Base-by-base conservation (phyloP, 1,139 yeast species). In the Arxiozyma bovina region DNA sequence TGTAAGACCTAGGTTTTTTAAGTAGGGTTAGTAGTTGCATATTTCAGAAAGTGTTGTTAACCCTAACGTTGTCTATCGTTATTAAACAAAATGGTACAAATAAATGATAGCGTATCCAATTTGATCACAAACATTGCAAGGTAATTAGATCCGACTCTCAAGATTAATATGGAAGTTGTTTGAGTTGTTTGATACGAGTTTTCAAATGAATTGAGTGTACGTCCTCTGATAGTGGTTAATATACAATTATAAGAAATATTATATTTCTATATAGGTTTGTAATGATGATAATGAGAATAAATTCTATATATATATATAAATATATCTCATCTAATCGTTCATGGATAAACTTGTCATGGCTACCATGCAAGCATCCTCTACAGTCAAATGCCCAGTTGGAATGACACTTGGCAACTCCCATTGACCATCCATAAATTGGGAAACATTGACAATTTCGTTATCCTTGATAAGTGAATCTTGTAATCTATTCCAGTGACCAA, bases 311-410 rank as follows among this genome's bases (percentile, higher is more conserved):
- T 23, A n/a, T 20, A 30, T 11, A 22, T 45, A 45, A 5, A 27
- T 12, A 25, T 3, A n/a, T n/a, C n/a, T 9, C 15, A 20, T 30
- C 9, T 45, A 30, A 12, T 15, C 21, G 23, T 45, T 50, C 8
- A 25, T 41, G 34, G 51, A 49, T 23, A 49, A 5, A n/a, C 38
- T 34, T 17, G 50, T 48, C 49, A 52, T 18, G 21, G 48, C 51
- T 11, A 86, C 79, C 70, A 83, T 65, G 1, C 82, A 75, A 1
- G 84, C 86, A 67, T 88, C 96, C 63, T 87, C 96, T 1, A 84
- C 75, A 38, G 66, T 50, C 5, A 67, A 52, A 50, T 61, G 58
- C n/a, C 71, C 71, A 44, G 61, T 61, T 54, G 87, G 77, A 1
- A 80, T 75, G 0, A 85, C 82, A 0, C 73, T 66, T 1, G 87